Evolutionary conservation across 768 basidiomycete genomes (phyloP).

Genomic region (Wakefieldia striispora): DNA sequence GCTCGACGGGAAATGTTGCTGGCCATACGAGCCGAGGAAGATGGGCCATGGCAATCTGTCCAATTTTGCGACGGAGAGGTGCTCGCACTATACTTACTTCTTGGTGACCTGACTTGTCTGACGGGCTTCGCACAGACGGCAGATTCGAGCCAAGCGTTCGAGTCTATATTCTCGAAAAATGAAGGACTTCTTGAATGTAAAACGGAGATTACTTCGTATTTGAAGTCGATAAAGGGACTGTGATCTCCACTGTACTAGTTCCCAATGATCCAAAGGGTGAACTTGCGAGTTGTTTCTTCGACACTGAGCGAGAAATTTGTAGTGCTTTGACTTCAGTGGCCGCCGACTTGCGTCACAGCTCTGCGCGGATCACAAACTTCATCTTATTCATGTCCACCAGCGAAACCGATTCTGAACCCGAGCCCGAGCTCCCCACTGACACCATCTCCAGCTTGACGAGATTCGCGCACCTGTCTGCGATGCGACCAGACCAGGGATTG

Average conservation of each 20-base stretch:
- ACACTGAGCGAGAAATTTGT: neutral
- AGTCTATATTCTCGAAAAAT: constrained; percentile 61
- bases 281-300: neutral
- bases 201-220: constrained; percentile 53
- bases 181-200: constrained; percentile 50
- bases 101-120: constrained; percentile 5
- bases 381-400: constrained; percentile 35
- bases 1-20: constrained; percentile 76
- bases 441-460: constrained; percentile 15
- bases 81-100: constrained; percentile 19
- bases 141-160: constrained; percentile 56
- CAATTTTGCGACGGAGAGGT: constrained; percentile 68
- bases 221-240: constrained; percentile 56
- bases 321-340: constrained; percentile 1
- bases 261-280: neutral
- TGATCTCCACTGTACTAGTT: constrained; percentile 25
- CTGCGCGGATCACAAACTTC: neutral
- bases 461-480: constrained; percentile 20
- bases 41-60: constrained; percentile 71
- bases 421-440: constrained; percentile 19
- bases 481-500: constrained; percentile 1
- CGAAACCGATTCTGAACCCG: constrained; percentile 63
- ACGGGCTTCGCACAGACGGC: constrained; percentile 45
- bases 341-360: too few species aligned
- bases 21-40: constrained; percentile 71